A percentile compares a stretch with the other conserved stretches of the same genome.
Conservation (phyloP, 2,329 filamentous ascomycete species). For the Dryadomyces quercus-mongolicae region DNA sequence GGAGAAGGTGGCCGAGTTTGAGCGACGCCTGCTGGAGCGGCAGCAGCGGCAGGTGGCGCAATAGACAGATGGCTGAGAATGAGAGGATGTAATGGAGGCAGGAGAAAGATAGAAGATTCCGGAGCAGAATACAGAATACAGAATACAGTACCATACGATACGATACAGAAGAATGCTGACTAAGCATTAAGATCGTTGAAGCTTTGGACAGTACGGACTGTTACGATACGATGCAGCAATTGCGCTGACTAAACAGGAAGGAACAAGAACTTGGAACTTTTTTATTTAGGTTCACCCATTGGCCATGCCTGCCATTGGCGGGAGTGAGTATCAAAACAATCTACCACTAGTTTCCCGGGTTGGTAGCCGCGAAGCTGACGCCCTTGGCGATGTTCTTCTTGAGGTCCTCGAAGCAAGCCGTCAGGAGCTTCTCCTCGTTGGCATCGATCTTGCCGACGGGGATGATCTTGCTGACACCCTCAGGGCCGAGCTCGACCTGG, state of each 20-base stretch:
- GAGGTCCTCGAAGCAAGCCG: slow-evolving; percentile 71
- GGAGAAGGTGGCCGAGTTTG: slow-evolving; percentile 46
- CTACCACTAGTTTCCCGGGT: slow-evolving; percentile 45
- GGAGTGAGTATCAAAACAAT: background rate
- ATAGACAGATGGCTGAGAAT: too few species aligned
- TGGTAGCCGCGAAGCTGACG: slow-evolving; percentile 44
- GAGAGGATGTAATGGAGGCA: too few species aligned
- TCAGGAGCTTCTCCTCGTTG: slow-evolving; percentile 80
- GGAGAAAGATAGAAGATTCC: too few species aligned
- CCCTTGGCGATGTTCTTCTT: slow-evolving; percentile 97
- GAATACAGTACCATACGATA: too few species aligned
- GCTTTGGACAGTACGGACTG: too few species aligned
- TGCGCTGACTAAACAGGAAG: too few species aligned
- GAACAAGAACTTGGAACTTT: too few species aligned
- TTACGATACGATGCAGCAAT: too few species aligned
- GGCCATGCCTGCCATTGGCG: background rate
- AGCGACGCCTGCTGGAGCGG: slow-evolving; percentile 22
- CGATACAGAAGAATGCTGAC: too few species aligned
- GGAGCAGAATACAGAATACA: too few species aligned
- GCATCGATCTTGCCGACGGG: slow-evolving; percentile 74
- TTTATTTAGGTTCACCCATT: background rate
- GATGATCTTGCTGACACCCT: slow-evolving; percentile 90
- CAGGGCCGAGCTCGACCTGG: slow-evolving; percentile 89
- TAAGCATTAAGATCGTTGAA: too few species aligned
- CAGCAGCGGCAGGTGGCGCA: background rate